Evolutionary conservation across 163 green algal species (phyloP).

Genomic region (Prototheca wickerhamii): DNA sequence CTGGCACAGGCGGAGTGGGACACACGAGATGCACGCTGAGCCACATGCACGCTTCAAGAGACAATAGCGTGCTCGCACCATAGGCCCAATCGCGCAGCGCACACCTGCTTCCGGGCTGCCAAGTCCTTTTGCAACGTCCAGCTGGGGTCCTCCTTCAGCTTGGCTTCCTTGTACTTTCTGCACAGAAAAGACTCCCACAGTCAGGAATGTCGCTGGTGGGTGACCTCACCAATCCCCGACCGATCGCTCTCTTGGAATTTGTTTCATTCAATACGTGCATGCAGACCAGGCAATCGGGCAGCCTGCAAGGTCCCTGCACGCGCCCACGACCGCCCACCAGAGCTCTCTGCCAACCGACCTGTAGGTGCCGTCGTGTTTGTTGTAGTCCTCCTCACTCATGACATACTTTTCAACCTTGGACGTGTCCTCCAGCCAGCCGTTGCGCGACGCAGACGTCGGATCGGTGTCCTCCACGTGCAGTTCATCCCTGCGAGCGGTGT

Average conservation of each 20-base stretch:
- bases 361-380: constrained; percentile 81
- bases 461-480: constrained; percentile 90
- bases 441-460: constrained; percentile 65
- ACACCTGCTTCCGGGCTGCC: no score
- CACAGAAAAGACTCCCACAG: no score
- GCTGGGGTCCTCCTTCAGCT: constrained; percentile 64
- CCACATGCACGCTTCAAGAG: no score
- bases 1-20: no score
- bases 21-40: no score
- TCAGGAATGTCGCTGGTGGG: no score
- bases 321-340: not conserved
- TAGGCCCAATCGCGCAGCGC: no score
- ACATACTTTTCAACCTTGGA: constrained; percentile 90
- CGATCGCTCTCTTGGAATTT: no score
- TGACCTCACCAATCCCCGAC: no score
- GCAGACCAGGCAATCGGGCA: no score
- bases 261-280: no score
- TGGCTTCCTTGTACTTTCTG: constrained; percentile 61
- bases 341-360: constrained; percentile 41
- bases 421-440: constrained; percentile 94
- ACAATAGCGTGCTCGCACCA: no score
- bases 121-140: constrained; percentile 90
- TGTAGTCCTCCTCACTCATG: constrained; percentile 93
- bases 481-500: constrained; percentile 48
- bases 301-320: not conserved